Evolutionary conservation across 495 filamentous ascomycete species (phyloP), one percentile per base, ranked within the genome.

Genomic region (Thozetella sp.): DNA sequence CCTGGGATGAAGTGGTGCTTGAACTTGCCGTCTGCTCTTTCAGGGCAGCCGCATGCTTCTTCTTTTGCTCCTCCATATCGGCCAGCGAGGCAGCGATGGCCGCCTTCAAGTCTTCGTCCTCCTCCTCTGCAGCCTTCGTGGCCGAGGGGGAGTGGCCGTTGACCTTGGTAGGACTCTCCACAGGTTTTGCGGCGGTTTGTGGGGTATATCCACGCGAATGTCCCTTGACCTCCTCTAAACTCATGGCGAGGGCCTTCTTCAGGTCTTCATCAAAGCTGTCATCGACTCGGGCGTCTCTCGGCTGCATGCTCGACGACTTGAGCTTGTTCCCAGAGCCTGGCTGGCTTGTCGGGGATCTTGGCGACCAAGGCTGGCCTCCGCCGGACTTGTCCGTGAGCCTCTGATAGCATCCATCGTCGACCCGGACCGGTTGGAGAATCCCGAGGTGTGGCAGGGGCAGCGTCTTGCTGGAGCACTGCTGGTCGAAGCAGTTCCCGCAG

Each of bases 21-120:
- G 71, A 59, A n/a, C 62, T 77, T 11, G 80, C 75, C 2, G 87
- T 76, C 59, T 90, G 88, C 61, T 90, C 88, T 63, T 95, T 95
- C 66, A 97, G 75, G 22, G 85, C 84, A 24, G 88, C 88, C 10
- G 92, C 88, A 75, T 97, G 90, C 60, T 86, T 88, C 72, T 95
- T 91, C 75, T 98, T 98, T 64, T 99, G 96, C 69, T 96, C 88
- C 76, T 99, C 95, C 94, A 98, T 97, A 70, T 99, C 95, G 50
- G 90, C 88, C 50, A 99, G 72, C n/a, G 94, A 97, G 23, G 96
- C 95, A 30, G 93, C 94, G 69, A 99, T 98, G 13, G 95, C 95
- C 37, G 95, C 93, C 68, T 96, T 96, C 37, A 99, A 76, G 68
- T 99, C 93, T 17, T 93, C 88, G 70, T 99, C 95, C 56, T 97